Percentiles rank a stretch among this genome's conserved stretches.
These are phyloP conservation scores for Arachis hypogaea DNA, from an alignment of 306 rosid species.

Conservation along the genomic window DNA sequence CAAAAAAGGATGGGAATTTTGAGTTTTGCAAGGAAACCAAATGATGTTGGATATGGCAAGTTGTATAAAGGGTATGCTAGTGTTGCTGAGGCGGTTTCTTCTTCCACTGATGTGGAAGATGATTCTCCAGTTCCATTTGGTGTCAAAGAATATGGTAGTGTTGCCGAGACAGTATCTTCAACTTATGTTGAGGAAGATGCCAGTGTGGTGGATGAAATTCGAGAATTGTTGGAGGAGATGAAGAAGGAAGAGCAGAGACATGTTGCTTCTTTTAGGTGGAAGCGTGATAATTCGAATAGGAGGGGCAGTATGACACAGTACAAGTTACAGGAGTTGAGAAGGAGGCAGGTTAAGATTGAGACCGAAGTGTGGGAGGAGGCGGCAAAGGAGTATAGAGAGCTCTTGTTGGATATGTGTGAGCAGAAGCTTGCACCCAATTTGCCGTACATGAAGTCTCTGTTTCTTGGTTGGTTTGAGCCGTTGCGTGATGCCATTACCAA, in stretches of 20 bases:
- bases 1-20: slow-evolving; percentile 16
- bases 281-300: slow-evolving; percentile 3
- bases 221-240: slow-evolving; percentile 59
- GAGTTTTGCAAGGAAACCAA: slow-evolving; percentile 16
- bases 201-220: slow-evolving; percentile 48
- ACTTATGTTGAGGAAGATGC: slow-evolving; percentile 73
- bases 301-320: slow-evolving; percentile 47
- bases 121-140: slow-evolving; percentile 41
- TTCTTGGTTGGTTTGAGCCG: slow-evolving; percentile 99
- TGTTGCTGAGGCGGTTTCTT: slow-evolving; percentile 68
- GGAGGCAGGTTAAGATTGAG: slow-evolving; percentile 85
- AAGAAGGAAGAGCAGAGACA: slow-evolving; percentile 53
- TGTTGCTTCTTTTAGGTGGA: slow-evolving; percentile 24
- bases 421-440: slow-evolving; percentile 87
- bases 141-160: slow-evolving; percentile 59
- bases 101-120: slow-evolving; percentile 75
- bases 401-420: slow-evolving; percentile 88
- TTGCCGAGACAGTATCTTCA: slow-evolving; percentile 74
- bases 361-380: slow-evolving; percentile 89
- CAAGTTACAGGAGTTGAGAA: slow-evolving; percentile 54
- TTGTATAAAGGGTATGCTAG: slow-evolving; percentile 57
- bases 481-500: slow-evolving; percentile 63
- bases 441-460: slow-evolving; percentile 85
- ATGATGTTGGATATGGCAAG: slow-evolving; percentile 20
- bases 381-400: slow-evolving; percentile 77